These are phyloP conservation scores for Limnomonas spitsbergensis DNA, from an alignment of 139 green algal genomes.

Conservation along the genomic window DNA sequence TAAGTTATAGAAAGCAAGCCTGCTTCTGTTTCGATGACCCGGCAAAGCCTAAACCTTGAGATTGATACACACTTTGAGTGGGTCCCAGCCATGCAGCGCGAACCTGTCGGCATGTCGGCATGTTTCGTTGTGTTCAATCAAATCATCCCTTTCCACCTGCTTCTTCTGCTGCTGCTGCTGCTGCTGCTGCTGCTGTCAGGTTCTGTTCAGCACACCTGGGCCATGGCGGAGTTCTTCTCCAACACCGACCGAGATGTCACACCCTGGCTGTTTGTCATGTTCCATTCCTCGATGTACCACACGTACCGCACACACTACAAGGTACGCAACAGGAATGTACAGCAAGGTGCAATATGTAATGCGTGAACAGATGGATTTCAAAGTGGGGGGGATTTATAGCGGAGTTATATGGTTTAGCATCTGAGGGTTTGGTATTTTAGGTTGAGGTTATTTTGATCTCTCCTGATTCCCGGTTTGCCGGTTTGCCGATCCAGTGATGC, in stretches of 20 bases:
- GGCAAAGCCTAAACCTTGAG: neutral
- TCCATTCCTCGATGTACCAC: slow-evolving; percentile 15
- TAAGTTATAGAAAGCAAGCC: no score
- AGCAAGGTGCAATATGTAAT: neutral
- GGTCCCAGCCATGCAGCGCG: neutral
- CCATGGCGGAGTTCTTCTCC: neutral
- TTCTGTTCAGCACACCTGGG: neutral
- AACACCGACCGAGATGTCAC: neutral
- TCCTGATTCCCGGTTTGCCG: neutral
- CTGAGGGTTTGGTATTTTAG: neutral
- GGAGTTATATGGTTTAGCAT: no score
- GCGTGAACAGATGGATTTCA: no score
- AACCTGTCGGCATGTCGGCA: neutral
- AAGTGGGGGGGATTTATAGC: no score
- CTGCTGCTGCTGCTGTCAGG: neutral
- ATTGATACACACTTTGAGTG: neutral
- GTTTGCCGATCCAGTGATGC: no score
- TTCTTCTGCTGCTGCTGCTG: neutral
- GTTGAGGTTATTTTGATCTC: neutral
- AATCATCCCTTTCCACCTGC: neutral
- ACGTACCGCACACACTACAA: slow-evolving; percentile 36
- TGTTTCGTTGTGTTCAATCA: neutral
- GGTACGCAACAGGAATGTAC: neutral
- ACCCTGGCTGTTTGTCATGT: slow-evolving; percentile 14
- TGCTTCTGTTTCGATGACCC: no score